Evolutionary conservation across 2,329 filamentous ascomycete genomes (phyloP).

Genomic region (Colletotrichum gloeosporioides): DNA sequence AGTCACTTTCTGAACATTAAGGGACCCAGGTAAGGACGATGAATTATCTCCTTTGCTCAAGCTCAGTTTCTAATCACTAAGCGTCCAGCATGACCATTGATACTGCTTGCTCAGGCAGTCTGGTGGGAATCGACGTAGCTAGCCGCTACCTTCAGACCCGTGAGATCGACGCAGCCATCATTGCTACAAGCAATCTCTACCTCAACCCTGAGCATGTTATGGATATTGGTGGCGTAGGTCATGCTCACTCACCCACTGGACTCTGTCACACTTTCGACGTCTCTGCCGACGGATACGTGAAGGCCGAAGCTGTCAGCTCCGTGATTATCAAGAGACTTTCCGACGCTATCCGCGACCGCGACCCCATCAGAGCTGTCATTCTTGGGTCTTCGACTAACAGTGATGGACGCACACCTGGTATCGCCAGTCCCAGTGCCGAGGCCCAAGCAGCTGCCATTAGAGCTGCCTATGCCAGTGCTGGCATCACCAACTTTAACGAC

Average conservation of each 20-base stretch:
- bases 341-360: slow-evolving; percentile 46
- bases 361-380: slow-evolving; percentile 40
- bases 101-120: slow-evolving; percentile 55
- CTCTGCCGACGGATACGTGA: slow-evolving; percentile 48
- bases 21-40: neutral
- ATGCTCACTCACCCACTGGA: neutral
- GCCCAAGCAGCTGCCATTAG: slow-evolving; percentile 35
- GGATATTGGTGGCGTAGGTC: neutral
- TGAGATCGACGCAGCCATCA: slow-evolving; percentile 30
- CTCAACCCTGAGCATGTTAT: slow-evolving; percentile 32
- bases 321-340: slow-evolving; percentile 47
- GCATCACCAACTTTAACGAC: slow-evolving; percentile 22
- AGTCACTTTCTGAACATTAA: slow-evolving; percentile 36
- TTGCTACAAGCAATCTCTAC: slow-evolving; percentile 35
- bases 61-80: neutral
- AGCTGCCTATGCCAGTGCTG: slow-evolving; percentile 31
- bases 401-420: slow-evolving; percentile 37
- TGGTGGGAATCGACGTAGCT: slow-evolving; percentile 34
- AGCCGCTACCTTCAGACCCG: slow-evolving; percentile 29
- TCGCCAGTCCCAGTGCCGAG: slow-evolving; percentile 34
- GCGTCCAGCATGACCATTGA: slow-evolving; percentile 56
- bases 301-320: slow-evolving; percentile 48
- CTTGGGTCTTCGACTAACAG: slow-evolving; percentile 33
- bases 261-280: slow-evolving; percentile 21
- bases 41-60: neutral